Conservation (phyloP, 371 early-diverging fungal species). For the Rhizopus sp. region DNA sequence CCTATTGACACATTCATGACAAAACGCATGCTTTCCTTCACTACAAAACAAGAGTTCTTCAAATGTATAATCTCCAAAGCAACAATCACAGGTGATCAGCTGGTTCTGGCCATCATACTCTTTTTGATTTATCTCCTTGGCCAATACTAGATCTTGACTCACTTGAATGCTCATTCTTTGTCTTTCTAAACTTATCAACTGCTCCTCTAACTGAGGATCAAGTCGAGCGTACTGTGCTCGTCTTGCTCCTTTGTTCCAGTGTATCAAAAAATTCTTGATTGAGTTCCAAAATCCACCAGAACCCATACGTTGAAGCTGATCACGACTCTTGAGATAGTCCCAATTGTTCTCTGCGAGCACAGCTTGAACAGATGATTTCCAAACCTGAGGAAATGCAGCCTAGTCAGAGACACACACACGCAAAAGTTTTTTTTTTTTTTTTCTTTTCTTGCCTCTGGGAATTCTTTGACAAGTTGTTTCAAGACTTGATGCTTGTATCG, state of each 20-base stretch:
- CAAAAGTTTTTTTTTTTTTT: not conserved
- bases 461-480: slow-evolving; percentile 33
- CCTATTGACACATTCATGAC: slow-evolving; percentile 45
- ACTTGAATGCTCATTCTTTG: slow-evolving; percentile 22
- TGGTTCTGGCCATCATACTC: slow-evolving; percentile 46
- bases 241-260: slow-evolving; percentile 24
- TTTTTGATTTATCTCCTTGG: slow-evolving; percentile 34
- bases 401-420: too few relatives aligned
- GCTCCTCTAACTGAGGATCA: slow-evolving; percentile 25
- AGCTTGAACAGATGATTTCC: slow-evolving; percentile 58
- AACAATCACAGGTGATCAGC: slow-evolving; percentile 58
- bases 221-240: not conserved
- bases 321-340: slow-evolving; percentile 48
- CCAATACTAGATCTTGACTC: slow-evolving; percentile 30
- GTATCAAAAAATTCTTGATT: slow-evolving; percentile 34
- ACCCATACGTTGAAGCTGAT: slow-evolving; percentile 42
- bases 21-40: slow-evolving; percentile 57
- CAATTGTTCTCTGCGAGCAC: slow-evolving; percentile 60
- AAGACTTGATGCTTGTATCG: slow-evolving; percentile 40
- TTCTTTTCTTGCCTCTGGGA: slow-evolving; percentile 43
- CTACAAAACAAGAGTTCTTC: slow-evolving; percentile 55
- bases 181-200: slow-evolving; percentile 28
- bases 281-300: slow-evolving; percentile 47
- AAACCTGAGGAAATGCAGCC: slow-evolving; percentile 24
- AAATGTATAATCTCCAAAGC: slow-evolving; percentile 55